Base-by-base conservation (phyloP, 208 protist species). In the Crithidia sp. region DNA sequence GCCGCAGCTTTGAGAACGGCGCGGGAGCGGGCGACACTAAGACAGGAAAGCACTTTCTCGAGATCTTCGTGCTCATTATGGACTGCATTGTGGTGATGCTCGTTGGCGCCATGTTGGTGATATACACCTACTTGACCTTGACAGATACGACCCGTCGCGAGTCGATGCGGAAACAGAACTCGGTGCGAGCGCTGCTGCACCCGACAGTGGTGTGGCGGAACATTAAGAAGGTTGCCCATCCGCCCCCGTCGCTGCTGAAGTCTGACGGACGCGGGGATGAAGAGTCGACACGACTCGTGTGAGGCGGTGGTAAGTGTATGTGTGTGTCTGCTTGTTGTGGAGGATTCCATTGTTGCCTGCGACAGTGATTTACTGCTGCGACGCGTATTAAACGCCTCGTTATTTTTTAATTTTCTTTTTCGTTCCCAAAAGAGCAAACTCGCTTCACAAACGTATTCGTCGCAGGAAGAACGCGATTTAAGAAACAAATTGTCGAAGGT, bases 91-190 rank as follows among this genome's bases (percentile, higher is more conserved):
- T 92, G 17, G 56, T 89, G 17, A 55, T 89, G 14, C 19, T 95
- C 40, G 87, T 95, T 12, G 90, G 87, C 0, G 68, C 77, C 14
- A 75, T 95, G 61, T 58, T 74, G 10, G 43, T 83, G 39, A 78
- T 90, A 55, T 91, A 95, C 64, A 64, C 87, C 2, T 84, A 81
- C 75, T 74, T 95, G 44, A 78, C 77, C 5, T 47, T 90, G 28
- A 90, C 86, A 55, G 89, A 83, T 2, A 85, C 76, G 4, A 88
- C 83, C 4, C 70, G 83, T 40, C 71, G 83, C 10, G 83, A 88
- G 73, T 83, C 77, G 19, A 73, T 77, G 61, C 67, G 67, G 19
- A 79, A 67, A 56, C 71, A 85, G 55, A 79, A 74, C 56, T 82
- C 73, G 0, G 52, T 77, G 5, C 54, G 55, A 16, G 71, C 69